These are phyloP conservation scores for Hypoxylon sp. DNA, from an alignment of 2,329 filamentous ascomycete species.

Conservation along the genomic window DNA sequence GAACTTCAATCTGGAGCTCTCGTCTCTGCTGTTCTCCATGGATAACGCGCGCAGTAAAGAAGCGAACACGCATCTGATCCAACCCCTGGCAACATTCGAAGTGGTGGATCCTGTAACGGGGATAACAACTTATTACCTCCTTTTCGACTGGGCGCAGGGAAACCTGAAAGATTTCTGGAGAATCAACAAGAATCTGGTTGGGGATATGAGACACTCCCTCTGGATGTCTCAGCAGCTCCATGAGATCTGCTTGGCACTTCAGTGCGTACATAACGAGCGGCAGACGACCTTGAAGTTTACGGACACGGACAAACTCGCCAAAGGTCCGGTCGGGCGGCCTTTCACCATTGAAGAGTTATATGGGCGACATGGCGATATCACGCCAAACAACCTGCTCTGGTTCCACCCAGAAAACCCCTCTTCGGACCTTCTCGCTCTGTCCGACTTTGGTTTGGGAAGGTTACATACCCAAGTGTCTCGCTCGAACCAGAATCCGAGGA, in stretches of 20 bases:
- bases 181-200: background rate
- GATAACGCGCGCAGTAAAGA: background rate
- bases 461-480: conserved; percentile 46
- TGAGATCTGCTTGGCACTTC: conserved; percentile 22
- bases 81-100: conserved; percentile 31
- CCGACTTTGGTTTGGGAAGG: conserved; percentile 47
- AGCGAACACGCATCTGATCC: conserved; percentile 15
- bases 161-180: conserved; percentile 31
- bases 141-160: conserved; percentile 35
- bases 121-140: conserved; percentile 24
- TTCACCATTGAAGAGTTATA: conserved; percentile 28
- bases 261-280: conserved; percentile 32
- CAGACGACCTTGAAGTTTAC: conserved; percentile 5
- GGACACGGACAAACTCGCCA: background rate
- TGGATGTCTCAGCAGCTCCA: conserved; percentile 27
- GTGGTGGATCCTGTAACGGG: background rate
- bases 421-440: conserved; percentile 41
- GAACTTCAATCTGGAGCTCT: conserved; percentile 28
- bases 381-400: conserved; percentile 49
- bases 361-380: conserved; percentile 48
- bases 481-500: conserved; percentile 36
- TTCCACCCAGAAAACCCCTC: conserved; percentile 24
- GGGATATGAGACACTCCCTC: conserved; percentile 1
- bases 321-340: background rate
- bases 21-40: conserved; percentile 30